Conservation (phyloP, 441 rosid species). For the Populus hybrid region DNA sequence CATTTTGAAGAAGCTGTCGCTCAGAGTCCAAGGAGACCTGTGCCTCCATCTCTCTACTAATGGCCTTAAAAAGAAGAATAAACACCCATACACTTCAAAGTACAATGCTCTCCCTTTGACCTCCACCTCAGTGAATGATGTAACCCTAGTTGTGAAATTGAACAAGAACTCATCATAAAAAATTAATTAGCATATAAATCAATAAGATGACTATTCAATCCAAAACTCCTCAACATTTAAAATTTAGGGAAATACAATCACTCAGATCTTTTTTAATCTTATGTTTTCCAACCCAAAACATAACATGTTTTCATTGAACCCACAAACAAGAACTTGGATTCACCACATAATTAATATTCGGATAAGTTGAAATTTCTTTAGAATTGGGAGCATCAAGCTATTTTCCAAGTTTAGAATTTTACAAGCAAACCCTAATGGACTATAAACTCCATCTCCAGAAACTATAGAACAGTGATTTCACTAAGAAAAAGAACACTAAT, state of each 20-base stretch:
- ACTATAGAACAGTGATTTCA: neutral
- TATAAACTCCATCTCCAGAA: neutral
- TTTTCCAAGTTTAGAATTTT: neutral
- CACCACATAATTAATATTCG: neutral
- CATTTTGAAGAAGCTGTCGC: constrained; percentile 31
- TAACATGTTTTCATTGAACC: neutral
- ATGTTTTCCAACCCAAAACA: neutral
- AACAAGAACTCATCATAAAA: neutral
- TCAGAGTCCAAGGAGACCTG: constrained; percentile 29
- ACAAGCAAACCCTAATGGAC: neutral
- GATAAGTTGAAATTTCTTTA: neutral
- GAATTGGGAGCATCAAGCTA: neutral
- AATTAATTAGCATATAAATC: neutral
- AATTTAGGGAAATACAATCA: neutral
- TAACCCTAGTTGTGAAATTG: constrained; percentile 4
- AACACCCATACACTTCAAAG: constrained; percentile 22
- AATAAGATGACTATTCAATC: neutral
- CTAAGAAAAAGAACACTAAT: neutral
- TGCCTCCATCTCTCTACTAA: constrained; percentile 50
- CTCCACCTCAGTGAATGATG: constrained; percentile 18
- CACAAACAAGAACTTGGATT: neutral
- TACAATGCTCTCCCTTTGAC: constrained; percentile 17
- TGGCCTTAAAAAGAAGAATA: constrained; percentile 30
- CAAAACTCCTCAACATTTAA: neutral
- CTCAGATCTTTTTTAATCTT: neutral